Evolutionary conservation across 2,329 filamentous ascomycete genomes (phyloP).

Genomic region (Emericellopsis atlantica): DNA sequence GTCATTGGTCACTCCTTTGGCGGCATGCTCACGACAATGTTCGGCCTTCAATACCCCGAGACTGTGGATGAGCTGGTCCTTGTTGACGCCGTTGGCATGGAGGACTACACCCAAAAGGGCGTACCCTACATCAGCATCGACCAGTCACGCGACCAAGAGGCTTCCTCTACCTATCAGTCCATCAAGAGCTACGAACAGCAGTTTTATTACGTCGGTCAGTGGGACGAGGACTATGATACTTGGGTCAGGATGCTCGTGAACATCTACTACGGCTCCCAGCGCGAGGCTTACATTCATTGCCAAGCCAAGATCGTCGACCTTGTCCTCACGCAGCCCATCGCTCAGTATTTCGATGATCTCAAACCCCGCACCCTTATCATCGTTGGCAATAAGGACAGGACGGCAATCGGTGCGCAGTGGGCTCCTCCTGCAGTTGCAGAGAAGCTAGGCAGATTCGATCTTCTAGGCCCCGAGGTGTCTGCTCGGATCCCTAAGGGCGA

Average conservation of each 20-base stretch:
- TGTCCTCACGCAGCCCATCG: conserved; percentile 38
- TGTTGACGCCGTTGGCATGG: conserved; percentile 38
- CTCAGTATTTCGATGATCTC: conserved; percentile 33
- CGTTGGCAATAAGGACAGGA: conserved; percentile 37
- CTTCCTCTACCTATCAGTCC: conserved; percentile 25
- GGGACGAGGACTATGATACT: conserved; percentile 34
- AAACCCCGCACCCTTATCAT: conserved; percentile 32
- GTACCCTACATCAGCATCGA: conserved; percentile 33
- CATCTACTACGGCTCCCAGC: conserved; percentile 32
- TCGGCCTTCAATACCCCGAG: conserved; percentile 34
- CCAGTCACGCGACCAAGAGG: conserved; percentile 21
- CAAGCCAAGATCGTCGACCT: conserved; percentile 40
- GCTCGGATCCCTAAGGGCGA: conserved; percentile 28
- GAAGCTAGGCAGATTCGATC: conserved; percentile 33
- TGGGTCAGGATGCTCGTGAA: conserved; percentile 43
- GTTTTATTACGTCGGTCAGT: conserved; percentile 34
- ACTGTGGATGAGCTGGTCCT: conserved; percentile 29
- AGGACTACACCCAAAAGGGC: conserved; percentile 37
- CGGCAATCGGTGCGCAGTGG: conserved; percentile 42
- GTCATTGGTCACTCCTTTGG: conserved; percentile 43
- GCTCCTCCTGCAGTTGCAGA: conserved; percentile 27
- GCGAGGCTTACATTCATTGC: conserved; percentile 27
- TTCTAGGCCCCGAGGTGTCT: conserved; percentile 31
- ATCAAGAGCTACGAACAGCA: conserved; percentile 32
- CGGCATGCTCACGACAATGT: conserved; percentile 39